Base-by-base conservation (phyloP, 352 stramenopile genomes). In the Phytophthora europaea region DNA sequence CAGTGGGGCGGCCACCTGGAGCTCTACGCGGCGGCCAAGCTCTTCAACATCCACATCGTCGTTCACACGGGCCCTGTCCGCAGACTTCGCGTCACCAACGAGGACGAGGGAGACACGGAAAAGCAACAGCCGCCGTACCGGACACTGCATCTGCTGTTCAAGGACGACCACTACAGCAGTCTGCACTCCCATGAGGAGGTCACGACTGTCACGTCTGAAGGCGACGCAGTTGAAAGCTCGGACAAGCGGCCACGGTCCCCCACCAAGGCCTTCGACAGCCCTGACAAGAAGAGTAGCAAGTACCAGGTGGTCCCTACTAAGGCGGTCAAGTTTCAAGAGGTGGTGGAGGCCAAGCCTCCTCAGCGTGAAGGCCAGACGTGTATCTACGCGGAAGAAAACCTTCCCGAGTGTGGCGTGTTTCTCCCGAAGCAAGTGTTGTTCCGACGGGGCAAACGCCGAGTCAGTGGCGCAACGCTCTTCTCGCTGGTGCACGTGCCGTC, bases 1-100 rank as follows among this genome's bases (percentile, higher is more conserved):
- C 73, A 85, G 53, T 91, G 82, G 85, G 85, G 85, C 13, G 85
- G 85, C 55, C 87, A 91, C 63, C 70, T 78, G 15, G 85, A 93
- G 69, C 65, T 93, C 34, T 93, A 82, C 67, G 83, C 82, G 8
- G 82, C 82, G 1, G 81, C 85, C 28, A 81, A 68, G 52, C 75
- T 87, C 34, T 91, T 90, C 59, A 84, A 88, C 58, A 75, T 85
- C 13, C 74, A 89, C 68, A 83, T 93, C 36, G 75, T 93, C 12
- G 76, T 93, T 3, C 83, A 93, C 70, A 85, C 82, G 60, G 80
- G 82, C 1, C 78, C 78, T 4, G 65, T 80, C 56, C 80, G 80
- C 2, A 78, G 75, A 28, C 72, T 89, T 10, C 69, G 80, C n/a
- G 78, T 89, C 20, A 73, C 80, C 28, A 85, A 82, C 52, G 76